phyloP scores from a whole-genome alignment of 1,284 basidiomycete genomes.

The Pisolithus thermaeus region DNA sequence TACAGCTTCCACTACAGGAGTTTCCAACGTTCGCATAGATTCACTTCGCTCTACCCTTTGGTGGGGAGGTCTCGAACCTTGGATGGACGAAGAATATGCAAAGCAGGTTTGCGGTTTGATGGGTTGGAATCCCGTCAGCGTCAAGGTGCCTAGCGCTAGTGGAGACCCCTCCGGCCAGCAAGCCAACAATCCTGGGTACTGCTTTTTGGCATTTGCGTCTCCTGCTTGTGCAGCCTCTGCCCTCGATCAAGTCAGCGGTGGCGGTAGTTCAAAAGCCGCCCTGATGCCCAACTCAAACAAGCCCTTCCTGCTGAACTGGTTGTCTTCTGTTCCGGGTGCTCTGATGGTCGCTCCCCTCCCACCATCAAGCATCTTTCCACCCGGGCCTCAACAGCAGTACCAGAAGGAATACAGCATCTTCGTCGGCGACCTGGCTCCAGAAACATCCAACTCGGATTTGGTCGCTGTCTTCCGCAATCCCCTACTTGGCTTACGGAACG shows the following conservation, averaged over 20 bases:
- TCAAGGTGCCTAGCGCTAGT: slow-evolving; percentile 64
- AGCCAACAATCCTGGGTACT: slow-evolving; percentile 78
- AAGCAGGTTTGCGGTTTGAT: slow-evolving; percentile 75
- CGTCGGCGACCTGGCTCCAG: slow-evolving; percentile 84
- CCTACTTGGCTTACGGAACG: slow-evolving; percentile 72
- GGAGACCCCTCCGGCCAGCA: slow-evolving; percentile 58
- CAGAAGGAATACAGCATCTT: slow-evolving; percentile 87
- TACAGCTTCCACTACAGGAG: slow-evolving; percentile 20
- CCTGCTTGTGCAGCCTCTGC: slow-evolving; percentile 66
- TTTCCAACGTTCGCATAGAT: slow-evolving; percentile 23
- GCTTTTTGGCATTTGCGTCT: slow-evolving; percentile 79
- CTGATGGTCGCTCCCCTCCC: slow-evolving; percentile 34
- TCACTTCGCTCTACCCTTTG: slow-evolving; percentile 55
- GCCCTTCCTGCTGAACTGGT: slow-evolving; percentile 77
- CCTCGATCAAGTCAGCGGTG: slow-evolving; percentile 59
- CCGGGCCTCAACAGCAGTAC: slow-evolving; percentile 47
- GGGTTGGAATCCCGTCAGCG: slow-evolving; percentile 69
- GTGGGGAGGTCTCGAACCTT: slow-evolving; percentile 81
- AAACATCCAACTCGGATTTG: slow-evolving; percentile 85
- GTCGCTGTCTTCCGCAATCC: slow-evolving; percentile 86
- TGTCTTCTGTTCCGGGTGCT: slow-evolving; percentile 52
- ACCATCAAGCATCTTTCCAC: slow-evolving; percentile 29
- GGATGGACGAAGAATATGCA: slow-evolving; percentile 90
- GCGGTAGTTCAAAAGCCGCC: slow-evolving; percentile 38
- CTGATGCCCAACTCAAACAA: slow-evolving; percentile 78